Evolutionary conservation across 2,329 filamentous ascomycete genomes (phyloP), one percentile per base, ranked within the genome.

Genomic region (Emergomyces orientalis): DNA sequence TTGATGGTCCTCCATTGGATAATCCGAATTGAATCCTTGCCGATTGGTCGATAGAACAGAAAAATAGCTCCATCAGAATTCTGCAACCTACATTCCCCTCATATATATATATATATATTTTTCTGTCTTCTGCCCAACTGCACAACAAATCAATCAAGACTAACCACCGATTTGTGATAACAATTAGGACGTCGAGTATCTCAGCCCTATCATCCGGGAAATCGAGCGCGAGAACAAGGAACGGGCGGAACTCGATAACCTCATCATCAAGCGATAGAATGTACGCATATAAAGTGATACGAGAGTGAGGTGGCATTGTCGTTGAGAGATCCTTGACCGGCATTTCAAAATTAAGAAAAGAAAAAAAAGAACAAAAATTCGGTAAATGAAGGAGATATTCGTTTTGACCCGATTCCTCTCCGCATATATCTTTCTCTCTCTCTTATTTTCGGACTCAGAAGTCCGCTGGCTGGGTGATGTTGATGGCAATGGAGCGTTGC

Each of bases 191-290:
- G 72, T 79, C 64, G 79, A 80, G 70, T 90, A 90, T 75, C 81
- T 90, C 59, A 81, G 80, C 69, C 83, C 83, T 45, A 83, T 89
- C 74, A 88, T 90, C 75, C 78, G 80, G 68, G 84, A 88, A 75
- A 84, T 90, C 71, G 85, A 89, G 77, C 79, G 81, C 62, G 87
- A 89, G 79, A 75, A 79, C 69, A 82, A 82, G 72, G 88, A 90
- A 78, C 83, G 86, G 68, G 80, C 81, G 68, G 87, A 90, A 72
- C 78, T 90, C 70, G 88, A 90, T 75, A 79, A 82, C 67, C 81
- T 90, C 79, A 78, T 84, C 65, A 78, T 88, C 70, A 81, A 76
- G 73, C 43, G 64, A 62, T 67, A 65, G 47, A 63, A 59, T 52
- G 39, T 55, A 41, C 55, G 13, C 34, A 22, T 22, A 37, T 22